Evolutionary conservation across 129 eudicot genomes (phyloP), one percentile per base, ranked within the genome.

Genomic region (Heracleum sosnowskyi): DNA sequence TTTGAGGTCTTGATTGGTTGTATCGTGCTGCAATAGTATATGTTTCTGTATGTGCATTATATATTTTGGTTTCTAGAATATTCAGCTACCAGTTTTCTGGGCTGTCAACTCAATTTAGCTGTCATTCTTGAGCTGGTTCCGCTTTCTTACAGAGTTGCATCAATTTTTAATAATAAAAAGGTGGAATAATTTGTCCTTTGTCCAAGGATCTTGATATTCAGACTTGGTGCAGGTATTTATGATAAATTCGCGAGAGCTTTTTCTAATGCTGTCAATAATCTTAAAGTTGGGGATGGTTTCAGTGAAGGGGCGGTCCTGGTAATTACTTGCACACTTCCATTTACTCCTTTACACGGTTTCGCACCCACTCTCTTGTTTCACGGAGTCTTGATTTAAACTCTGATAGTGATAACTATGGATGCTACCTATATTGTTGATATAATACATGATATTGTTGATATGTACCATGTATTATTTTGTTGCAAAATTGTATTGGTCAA

Each of bases 201-300:
- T 28, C 70, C 34, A 46, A 20, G 44, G 55, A 36, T 68, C 8
- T 57, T 74, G 31, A 44, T 18, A 51, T 66, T 17, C n/a, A 47
- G 53, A 57, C 34, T 40, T 60, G 11, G 55, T 86, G 84, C 89
- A 94, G 98, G 99, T 78, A 90, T 95, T 73, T 91, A 91, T 82
- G 92, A 90, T 76, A 95, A 92, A 77, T 95, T 95, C 74, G 89
- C 87, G 60, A 79, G 64, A 37, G 96, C 94, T 76, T 87, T 90
- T 29, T 80, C 92, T 79, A 79, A 82, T 71, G 97, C 97, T 77
- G 94, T 95, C 53, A 84, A 88, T 82, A 82, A 78, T 71, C 85
- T 95, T 81, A 91, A 92, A 92, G 97, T 95, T 82, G 97, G 99
- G 75, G 82, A 95, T 88, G 99, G 99, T 39, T 90, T 91, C 69